Conservation (phyloP, 495 filamentous ascomycete species). For the Tuber borchii region DNA sequence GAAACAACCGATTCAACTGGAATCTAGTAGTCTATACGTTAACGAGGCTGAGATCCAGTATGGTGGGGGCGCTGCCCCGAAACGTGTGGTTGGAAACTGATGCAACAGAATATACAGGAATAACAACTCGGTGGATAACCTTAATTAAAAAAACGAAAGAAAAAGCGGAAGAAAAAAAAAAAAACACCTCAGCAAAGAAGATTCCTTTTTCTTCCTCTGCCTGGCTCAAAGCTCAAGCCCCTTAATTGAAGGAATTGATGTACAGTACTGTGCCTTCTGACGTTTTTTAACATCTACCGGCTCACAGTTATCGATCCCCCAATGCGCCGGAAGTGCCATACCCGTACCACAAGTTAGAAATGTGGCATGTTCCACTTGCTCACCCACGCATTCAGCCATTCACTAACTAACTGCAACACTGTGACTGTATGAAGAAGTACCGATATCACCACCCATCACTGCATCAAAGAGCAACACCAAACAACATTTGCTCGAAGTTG, state of each 20-base stretch:
- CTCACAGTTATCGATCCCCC: background rate
- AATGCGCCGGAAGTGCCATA: background rate
- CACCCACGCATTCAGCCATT: background rate
- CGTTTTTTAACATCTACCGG: background rate
- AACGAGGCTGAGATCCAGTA: background rate
- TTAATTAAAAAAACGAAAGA: slow-evolving; percentile 10
- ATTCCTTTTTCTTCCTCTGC: background rate
- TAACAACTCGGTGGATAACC: background rate
- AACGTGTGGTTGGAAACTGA: background rate
- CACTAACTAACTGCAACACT: background rate
- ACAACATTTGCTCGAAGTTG: background rate
- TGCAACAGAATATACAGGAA: background rate
- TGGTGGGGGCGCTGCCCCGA: background rate
- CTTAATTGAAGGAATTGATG: background rate
- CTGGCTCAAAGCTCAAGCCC: background rate
- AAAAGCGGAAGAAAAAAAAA: background rate
- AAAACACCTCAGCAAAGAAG: background rate
- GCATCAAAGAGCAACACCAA: background rate
- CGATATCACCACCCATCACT: background rate
- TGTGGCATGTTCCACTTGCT: background rate
- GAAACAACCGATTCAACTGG: background rate
- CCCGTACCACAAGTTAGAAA: background rate
- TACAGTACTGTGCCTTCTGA: background rate
- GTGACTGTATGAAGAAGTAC: background rate
- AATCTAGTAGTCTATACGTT: background rate